phyloP scores from a whole-genome alignment of 2,329 filamentous ascomycete species.

The Claviceps monticola region DNA sequence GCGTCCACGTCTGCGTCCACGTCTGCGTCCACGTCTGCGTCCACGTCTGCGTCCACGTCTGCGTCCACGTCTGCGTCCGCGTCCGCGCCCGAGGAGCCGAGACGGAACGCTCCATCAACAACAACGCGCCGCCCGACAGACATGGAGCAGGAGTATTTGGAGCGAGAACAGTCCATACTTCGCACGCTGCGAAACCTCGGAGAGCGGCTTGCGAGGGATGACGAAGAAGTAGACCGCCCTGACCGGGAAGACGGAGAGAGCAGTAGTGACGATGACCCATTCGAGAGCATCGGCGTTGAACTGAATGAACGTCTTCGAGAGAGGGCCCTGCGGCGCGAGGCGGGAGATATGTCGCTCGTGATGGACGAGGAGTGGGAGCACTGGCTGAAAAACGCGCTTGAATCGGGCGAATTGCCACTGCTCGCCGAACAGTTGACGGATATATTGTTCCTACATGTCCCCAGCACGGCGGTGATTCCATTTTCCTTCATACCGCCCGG shows the following conservation, averaged over 20 bases:
- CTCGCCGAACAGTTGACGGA: slow-evolving; percentile 29
- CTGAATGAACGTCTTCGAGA: slow-evolving; percentile 52
- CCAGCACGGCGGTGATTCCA: slow-evolving; percentile 14
- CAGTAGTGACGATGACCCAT: slow-evolving; percentile 13
- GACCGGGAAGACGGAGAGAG: slow-evolving; percentile 9
- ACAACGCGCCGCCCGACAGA: slow-evolving; percentile 6
- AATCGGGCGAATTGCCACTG: slow-evolving; percentile 37
- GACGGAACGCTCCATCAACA: no score
- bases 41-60: no score
- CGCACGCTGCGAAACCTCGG: slow-evolving; percentile 9
- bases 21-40: no score
- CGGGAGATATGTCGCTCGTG: slow-evolving; percentile 41
- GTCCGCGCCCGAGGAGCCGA: not conserved
- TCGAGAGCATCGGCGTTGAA: slow-evolving; percentile 43
- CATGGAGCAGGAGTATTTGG: slow-evolving; percentile 3
- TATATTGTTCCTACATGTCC: slow-evolving; percentile 19
- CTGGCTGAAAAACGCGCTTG: slow-evolving; percentile 57
- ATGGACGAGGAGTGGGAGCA: slow-evolving; percentile 63
- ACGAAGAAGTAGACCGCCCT: not conserved
- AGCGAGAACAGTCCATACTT: not conserved
- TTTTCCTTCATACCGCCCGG: slow-evolving; percentile 32
- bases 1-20: no score
- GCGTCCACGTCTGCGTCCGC: no score
- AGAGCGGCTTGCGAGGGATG: not conserved
- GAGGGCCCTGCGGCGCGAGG: slow-evolving; percentile 47